Conservation (phyloP, 116 monocot genomes). For the Dioscorea cayenensis region DNA sequence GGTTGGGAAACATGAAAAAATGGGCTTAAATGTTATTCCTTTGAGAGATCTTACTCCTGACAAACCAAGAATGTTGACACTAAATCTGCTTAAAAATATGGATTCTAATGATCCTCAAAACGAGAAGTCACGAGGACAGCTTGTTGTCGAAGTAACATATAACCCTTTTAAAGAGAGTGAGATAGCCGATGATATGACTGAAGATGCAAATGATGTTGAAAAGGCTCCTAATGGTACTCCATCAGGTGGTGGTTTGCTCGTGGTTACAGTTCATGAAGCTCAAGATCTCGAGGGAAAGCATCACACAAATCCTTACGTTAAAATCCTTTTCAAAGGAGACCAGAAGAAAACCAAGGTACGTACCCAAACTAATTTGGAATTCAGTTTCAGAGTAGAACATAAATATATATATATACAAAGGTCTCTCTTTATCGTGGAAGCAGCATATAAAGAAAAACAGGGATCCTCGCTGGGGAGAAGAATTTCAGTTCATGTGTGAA, state of each 20-base stretch:
- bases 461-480: constrained; percentile 83
- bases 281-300: constrained; percentile 92
- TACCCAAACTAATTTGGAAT: neutral
- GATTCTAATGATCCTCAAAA: constrained; percentile 68
- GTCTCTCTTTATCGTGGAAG: constrained; percentile 2
- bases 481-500: constrained; percentile 73
- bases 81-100: constrained; percentile 31
- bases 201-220: constrained; percentile 23
- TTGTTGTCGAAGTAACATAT: constrained; percentile 64
- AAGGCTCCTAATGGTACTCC: constrained; percentile 81
- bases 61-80: constrained; percentile 51
- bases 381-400: neutral
- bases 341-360: constrained; percentile 86
- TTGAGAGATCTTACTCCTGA: constrained; percentile 67
- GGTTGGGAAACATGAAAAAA: constrained; percentile 81
- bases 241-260: constrained; percentile 76
- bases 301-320: constrained; percentile 88
- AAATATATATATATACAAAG: neutral
- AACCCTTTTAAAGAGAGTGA: constrained; percentile 82
- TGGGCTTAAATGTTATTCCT: constrained; percentile 72
- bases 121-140: constrained; percentile 69
- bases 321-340: constrained; percentile 76
- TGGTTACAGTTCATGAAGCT: constrained; percentile 80
- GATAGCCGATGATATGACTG: constrained; percentile 9
- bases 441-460: constrained; percentile 93